Conservation (phyloP, 768 basidiomycete genomes). For the Pholiota microspora region DNA sequence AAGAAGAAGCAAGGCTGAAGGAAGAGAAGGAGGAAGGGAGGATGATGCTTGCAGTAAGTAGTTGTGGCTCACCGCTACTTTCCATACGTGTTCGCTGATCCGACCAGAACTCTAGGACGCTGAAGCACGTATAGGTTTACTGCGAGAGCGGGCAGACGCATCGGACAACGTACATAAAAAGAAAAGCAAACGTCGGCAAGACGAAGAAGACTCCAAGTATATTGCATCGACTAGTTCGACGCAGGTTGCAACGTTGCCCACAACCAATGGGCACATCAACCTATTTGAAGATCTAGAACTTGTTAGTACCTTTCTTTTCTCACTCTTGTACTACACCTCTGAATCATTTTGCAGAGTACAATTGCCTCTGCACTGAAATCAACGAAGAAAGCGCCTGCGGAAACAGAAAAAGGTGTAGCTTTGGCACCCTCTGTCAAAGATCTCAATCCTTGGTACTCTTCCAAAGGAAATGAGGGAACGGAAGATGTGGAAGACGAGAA, state of each 20-base stretch:
- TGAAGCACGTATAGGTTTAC: constrained; percentile 68
- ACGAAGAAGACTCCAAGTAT: constrained; percentile 33
- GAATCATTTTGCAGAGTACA: constrained; percentile 40
- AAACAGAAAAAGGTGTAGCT: constrained; percentile 69
- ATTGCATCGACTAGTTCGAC: constrained; percentile 31
- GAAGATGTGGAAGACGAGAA: constrained; percentile 34
- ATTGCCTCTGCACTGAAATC: constrained; percentile 45
- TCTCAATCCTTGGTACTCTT: constrained; percentile 78
- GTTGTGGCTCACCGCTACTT: too few species aligned
- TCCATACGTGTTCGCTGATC: constrained; percentile 1
- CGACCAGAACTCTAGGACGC: constrained; percentile 53
- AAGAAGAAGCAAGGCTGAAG: constrained; percentile 69
- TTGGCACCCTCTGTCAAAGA: constrained; percentile 77
- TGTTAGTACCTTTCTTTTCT: constrained; percentile 31
- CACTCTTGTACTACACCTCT: constrained; percentile 21
- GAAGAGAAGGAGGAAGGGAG: constrained; percentile 65
- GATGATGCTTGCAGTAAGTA: constrained; percentile 66
- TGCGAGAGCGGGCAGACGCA: constrained; percentile 61
- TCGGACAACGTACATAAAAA: constrained; percentile 24
- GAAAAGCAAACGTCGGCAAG: constrained; percentile 36
- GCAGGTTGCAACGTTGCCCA: constrained; percentile 36
- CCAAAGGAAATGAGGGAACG: constrained; percentile 22
- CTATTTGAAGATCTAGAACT: constrained; percentile 82
- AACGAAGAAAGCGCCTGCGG: constrained; percentile 46
- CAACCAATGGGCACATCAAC: constrained; percentile 73